These are phyloP conservation scores for Triticum turgidum DNA, from an alignment of 176 grass and related monocot species.

Conservation along the genomic window DNA sequence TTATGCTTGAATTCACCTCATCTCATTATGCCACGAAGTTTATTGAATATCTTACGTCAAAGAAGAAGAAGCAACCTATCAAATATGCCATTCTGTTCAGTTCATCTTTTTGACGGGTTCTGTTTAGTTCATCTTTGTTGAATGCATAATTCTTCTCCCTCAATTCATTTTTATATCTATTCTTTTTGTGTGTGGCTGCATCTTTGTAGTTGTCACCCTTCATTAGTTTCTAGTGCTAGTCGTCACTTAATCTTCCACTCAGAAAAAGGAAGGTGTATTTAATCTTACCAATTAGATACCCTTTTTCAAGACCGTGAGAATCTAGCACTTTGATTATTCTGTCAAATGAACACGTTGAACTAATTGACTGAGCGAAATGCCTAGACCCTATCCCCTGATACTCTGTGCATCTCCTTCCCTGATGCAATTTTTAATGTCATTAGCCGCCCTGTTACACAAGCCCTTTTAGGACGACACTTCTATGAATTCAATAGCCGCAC, in stretches of 20 bases:
- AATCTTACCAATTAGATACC: neutral
- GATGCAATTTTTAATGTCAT: neutral
- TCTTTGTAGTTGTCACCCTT: neutral
- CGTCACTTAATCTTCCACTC: neutral
- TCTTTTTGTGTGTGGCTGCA: neutral
- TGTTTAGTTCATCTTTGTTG: slow-evolving; percentile 7
- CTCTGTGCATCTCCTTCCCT: slow-evolving; percentile 5
- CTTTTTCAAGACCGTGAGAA: neutral
- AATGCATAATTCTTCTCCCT: neutral
- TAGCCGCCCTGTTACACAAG: neutral
- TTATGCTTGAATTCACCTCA: neutral
- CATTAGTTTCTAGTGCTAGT: neutral
- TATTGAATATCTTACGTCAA: neutral
- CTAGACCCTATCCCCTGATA: neutral
- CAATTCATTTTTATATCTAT: neutral
- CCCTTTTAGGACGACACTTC: neutral
- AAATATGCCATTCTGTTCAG: neutral
- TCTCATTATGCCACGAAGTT: neutral
- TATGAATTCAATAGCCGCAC: neutral
- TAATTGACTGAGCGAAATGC: neutral
- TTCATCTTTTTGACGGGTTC: slow-evolving; percentile 18
- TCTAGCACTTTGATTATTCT: neutral
- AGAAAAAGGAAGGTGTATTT: neutral
- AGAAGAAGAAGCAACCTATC: neutral
- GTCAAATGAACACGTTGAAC: neutral